These are phyloP conservation scores for Penicillium sp. DNA, from an alignment of 2,329 filamentous ascomycete species.

Conservation along the genomic window DNA sequence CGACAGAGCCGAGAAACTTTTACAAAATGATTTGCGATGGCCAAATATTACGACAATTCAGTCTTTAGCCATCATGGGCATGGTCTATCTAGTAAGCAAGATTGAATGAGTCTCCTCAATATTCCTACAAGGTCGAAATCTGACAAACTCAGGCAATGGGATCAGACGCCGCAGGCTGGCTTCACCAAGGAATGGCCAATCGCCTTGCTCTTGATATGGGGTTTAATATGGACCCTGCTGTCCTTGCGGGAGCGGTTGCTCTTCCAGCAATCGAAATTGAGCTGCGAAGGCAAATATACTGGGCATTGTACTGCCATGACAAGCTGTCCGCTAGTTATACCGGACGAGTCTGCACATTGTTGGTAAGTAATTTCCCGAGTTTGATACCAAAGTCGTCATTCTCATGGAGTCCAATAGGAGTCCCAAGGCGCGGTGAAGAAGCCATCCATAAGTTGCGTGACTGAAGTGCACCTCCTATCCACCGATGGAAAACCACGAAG, in stretches of 20 bases:
- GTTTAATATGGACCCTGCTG: conserved; percentile 38
- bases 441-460: conserved; percentile 22
- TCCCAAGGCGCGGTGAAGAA: conserved; percentile 35
- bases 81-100: conserved; percentile 30
- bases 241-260: conserved; percentile 27
- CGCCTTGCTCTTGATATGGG: conserved; percentile 43
- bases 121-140: background rate
- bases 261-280: conserved; percentile 34
- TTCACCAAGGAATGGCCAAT: conserved; percentile 43
- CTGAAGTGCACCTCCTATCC: conserved; percentile 12
- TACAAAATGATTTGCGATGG: conserved; percentile 26
- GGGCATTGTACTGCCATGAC: conserved; percentile 41
- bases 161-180: conserved; percentile 40
- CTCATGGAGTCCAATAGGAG: conserved; percentile 22
- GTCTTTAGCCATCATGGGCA: conserved; percentile 35
- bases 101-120: background rate
- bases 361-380: conserved; percentile 27
- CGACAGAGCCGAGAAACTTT: conserved; percentile 28
- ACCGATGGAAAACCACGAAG: conserved; percentile 19
- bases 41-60: conserved; percentile 44
- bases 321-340: conserved; percentile 40
- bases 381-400: background rate
- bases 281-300: conserved; percentile 40
- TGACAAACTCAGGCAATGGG: conserved; percentile 32
- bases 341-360: conserved; percentile 39